These are phyloP conservation scores for Termitomyces sp. DNA, from an alignment of 768 basidiomycete species.

Conservation along the genomic window DNA sequence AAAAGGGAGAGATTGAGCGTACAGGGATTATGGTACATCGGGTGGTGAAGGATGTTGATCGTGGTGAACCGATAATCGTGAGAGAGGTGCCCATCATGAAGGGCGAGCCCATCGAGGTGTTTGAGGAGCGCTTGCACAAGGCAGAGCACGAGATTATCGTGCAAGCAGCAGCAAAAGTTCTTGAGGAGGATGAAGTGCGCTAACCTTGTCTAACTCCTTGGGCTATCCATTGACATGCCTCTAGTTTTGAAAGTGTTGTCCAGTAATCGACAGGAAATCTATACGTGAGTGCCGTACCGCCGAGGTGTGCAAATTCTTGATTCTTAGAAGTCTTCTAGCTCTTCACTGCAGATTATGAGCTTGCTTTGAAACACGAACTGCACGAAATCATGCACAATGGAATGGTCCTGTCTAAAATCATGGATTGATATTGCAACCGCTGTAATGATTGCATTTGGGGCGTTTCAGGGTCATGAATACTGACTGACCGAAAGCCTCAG, in stretches of 20 bases:
- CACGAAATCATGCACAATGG: neutral
- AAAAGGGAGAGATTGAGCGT: conserved; percentile 70
- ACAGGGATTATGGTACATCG: conserved; percentile 93
- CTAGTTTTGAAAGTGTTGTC: neutral
- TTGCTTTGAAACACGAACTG: neutral
- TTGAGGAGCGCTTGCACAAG: conserved; percentile 74
- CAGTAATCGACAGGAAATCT: neutral
- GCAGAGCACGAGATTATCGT: conserved; percentile 93
- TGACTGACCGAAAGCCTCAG: neutral
- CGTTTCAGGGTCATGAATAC: neutral
- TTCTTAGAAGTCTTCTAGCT: neutral
- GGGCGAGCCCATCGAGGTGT: conserved; percentile 68
- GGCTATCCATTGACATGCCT: neutral
- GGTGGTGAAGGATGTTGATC: conserved; percentile 91
- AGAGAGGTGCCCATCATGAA: conserved; percentile 68
- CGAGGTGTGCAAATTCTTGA: neutral
- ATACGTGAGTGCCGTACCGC: neutral
- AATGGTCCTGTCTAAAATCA: neutral
- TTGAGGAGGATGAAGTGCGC: conserved; percentile 39
- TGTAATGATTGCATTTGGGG: too few relatives aligned
- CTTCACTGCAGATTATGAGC: neutral
- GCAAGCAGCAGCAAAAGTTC: conserved; percentile 67
- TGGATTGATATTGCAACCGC: neutral
- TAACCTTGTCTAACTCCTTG: neutral
- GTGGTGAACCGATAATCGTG: conserved; percentile 84